phyloP scores from a whole-genome alignment of 1,284 basidiomycete genomes.

The Fomitopsis betulina region DNA sequence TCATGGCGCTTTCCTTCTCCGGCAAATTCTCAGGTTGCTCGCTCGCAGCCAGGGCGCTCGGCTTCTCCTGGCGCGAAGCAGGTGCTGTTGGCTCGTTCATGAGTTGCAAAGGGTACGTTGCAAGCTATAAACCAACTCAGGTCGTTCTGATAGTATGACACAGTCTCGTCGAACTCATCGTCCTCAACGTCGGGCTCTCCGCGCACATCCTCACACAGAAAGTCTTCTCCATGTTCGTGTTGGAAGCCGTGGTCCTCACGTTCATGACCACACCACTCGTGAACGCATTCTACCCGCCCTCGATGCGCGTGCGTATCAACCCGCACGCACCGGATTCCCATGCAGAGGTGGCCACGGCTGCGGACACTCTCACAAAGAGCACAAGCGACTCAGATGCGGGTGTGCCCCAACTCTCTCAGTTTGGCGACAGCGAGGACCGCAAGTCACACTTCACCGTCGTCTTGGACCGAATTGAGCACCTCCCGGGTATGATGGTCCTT shows the following conservation, averaged over 20 bases:
- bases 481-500: constrained; percentile 71
- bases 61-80: constrained; percentile 56
- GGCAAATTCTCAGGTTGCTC: constrained; percentile 62
- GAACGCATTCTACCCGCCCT: constrained; percentile 70
- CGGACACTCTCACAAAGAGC: constrained; percentile 4
- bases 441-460: constrained; percentile 75
- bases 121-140: not conserved
- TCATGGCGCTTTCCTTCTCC: constrained; percentile 44
- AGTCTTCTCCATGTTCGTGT: constrained; percentile 88
- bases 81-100: constrained; percentile 68
- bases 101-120: constrained; percentile 64
- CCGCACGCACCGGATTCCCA: constrained; percentile 44
- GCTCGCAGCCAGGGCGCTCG: constrained; percentile 43
- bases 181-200: constrained; percentile 67
- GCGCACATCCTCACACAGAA: constrained; percentile 64
- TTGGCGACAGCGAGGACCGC: constrained; percentile 25
- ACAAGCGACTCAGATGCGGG: not conserved
- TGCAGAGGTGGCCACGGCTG: constrained; percentile 9
- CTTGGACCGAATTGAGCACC: constrained; percentile 87
- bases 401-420: constrained; percentile 3
- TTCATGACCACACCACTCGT: constrained; percentile 89
- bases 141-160: not conserved
- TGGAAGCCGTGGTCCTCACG: constrained; percentile 83
- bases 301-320: constrained; percentile 46
- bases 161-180: constrained; percentile 51